Evolutionary conservation across 1,139 yeast genomes (phyloP).

Genomic region (Protomyces arabidopsidicola): DNA sequence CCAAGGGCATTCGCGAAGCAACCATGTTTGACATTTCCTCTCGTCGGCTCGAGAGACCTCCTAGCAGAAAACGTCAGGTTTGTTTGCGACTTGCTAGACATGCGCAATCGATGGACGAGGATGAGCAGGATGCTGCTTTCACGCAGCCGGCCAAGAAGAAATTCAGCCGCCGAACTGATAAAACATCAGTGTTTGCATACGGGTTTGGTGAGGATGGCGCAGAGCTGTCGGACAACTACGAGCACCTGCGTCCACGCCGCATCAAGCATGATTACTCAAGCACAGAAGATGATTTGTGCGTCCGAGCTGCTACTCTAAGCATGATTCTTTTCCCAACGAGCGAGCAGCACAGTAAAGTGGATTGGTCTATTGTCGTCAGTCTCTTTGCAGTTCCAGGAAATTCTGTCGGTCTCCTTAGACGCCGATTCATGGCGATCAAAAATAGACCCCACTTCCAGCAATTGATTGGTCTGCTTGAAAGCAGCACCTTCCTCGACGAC

Average conservation of each 20-base stretch:
- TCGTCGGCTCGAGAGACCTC: too few relatives aligned
- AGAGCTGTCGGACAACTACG: too few relatives aligned
- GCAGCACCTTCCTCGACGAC: background rate
- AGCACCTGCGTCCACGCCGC: too few relatives aligned
- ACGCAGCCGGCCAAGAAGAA: too few relatives aligned
- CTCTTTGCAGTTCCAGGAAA: background rate
- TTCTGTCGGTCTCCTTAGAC: background rate
- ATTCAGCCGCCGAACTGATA: too few relatives aligned
- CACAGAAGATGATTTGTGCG: constrained; percentile 12
- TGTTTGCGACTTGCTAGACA: too few relatives aligned
- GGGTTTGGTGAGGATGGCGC: too few relatives aligned
- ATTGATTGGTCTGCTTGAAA: background rate
- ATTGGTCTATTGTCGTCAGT: constrained; percentile 1
- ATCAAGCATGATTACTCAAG: background rate
- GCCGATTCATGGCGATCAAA: constrained; percentile 3
- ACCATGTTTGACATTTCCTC: too few relatives aligned
- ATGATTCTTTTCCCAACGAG: constrained; percentile 2
- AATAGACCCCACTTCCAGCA: background rate
- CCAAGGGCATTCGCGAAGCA: background rate
- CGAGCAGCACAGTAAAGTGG: background rate
- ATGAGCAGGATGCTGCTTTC: too few relatives aligned
- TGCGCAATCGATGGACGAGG: too few relatives aligned
- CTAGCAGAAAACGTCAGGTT: too few relatives aligned
- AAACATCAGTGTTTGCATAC: too few relatives aligned
- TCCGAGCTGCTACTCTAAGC: constrained; percentile 10